phyloP scores from a whole-genome alignment of 768 basidiomycete species.

The Pleurotus djamor region DNA sequence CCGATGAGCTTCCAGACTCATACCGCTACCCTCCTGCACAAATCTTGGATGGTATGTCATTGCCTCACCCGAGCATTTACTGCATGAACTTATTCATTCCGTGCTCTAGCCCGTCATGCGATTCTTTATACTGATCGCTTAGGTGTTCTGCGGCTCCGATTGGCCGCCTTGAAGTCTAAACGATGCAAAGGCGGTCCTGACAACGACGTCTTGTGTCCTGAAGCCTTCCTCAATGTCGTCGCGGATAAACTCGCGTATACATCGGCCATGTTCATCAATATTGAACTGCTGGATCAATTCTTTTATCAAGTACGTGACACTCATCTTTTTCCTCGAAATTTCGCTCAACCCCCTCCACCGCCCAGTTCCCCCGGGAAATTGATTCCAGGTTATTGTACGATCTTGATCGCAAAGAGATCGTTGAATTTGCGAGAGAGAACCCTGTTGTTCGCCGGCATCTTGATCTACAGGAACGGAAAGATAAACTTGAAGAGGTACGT shows the following conservation, averaged over 20 bases:
- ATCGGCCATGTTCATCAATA: slow-evolving; percentile 98
- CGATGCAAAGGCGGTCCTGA: slow-evolving; percentile 88
- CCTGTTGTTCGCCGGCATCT: slow-evolving; percentile 84
- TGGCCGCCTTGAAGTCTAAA: slow-evolving; percentile 83
- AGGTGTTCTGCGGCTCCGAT: slow-evolving; percentile 79
- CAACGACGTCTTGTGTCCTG: slow-evolving; percentile 89
- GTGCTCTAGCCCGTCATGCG: slow-evolving; percentile 79
- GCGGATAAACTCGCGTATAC: slow-evolving; percentile 97
- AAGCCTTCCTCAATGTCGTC: slow-evolving; percentile 94
- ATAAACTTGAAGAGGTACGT: slow-evolving; percentile 92
- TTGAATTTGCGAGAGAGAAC: slow-evolving; percentile 94
- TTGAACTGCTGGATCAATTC: slow-evolving; percentile 96
- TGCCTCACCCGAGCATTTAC: not conserved
- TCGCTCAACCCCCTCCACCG: too few relatives aligned
- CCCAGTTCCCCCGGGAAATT: slow-evolving; percentile 94
- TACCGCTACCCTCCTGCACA: slow-evolving; percentile 93
- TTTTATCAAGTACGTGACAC: slow-evolving; percentile 81
- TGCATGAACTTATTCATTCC: slow-evolving; percentile 3
- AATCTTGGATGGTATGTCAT: slow-evolving; percentile 79
- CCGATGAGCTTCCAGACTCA: slow-evolving; percentile 49
- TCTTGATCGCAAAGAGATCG: slow-evolving; percentile 86
- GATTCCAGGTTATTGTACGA: slow-evolving; percentile 92
- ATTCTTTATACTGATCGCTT: slow-evolving; percentile 84
- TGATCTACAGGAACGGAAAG: slow-evolving; percentile 94
- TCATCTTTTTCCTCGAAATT: not conserved